Evolutionary conservation across 2,329 filamentous ascomycete species (phyloP).

Genomic region (Botrytis galanthina): DNA sequence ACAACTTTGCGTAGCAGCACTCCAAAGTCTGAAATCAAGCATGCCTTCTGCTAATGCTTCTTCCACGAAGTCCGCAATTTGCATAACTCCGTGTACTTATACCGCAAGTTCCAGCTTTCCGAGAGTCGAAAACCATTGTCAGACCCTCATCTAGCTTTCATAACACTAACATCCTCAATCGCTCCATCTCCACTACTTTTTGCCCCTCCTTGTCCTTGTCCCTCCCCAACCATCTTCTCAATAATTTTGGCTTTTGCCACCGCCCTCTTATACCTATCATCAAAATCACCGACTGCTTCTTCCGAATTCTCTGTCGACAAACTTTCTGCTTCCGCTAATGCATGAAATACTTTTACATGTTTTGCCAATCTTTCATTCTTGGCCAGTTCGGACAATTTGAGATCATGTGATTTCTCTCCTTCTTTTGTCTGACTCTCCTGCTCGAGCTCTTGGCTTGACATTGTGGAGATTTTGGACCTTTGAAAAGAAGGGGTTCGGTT

Average conservation of each 20-base stretch:
- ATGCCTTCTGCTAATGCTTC: too few species aligned
- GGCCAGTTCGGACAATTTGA: slow-evolving; percentile 42
- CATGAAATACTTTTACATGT: slow-evolving; percentile 72
- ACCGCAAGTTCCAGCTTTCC: neutral
- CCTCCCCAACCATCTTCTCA: slow-evolving; percentile 62
- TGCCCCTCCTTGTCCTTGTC: slow-evolving; percentile 17
- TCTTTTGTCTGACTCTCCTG: neutral
- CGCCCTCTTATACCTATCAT: slow-evolving; percentile 81
- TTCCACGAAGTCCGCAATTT: neutral
- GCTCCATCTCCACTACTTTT: slow-evolving; percentile 40
- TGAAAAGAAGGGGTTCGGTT: slow-evolving; percentile 55
- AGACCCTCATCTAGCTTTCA: slow-evolving; percentile 17
- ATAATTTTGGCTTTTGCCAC: slow-evolving; percentile 82
- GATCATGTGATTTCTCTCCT: neutral
- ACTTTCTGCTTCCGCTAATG: slow-evolving; percentile 74
- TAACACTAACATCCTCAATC: slow-evolving; percentile 48
- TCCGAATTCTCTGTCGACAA: slow-evolving; percentile 81
- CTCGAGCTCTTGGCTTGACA: neutral
- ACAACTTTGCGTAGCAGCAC: neutral
- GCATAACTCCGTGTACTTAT: neutral
- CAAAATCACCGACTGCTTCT: slow-evolving; percentile 85
- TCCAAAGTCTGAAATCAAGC: neutral
- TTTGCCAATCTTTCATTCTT: slow-evolving; percentile 67
- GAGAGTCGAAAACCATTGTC: neutral
- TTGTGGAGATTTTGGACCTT: neutral